Percentiles rank a stretch among this genome's conserved stretches.
phyloP scores from a whole-genome alignment of 73 alveolate species.

The Stentor coeruleus region DNA sequence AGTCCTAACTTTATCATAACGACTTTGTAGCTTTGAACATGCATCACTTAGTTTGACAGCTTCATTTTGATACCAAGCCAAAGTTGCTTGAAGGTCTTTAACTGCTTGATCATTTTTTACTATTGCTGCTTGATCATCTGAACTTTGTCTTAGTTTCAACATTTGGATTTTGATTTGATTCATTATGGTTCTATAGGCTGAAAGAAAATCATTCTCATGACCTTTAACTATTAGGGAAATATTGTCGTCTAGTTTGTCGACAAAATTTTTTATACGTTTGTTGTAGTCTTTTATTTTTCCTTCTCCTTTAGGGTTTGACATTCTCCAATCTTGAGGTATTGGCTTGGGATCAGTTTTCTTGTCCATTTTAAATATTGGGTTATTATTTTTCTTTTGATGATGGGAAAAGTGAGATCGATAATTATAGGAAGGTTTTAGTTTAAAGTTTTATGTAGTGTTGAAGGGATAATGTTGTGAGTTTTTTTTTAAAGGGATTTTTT shows the following conservation, averaged over 20 bases:
- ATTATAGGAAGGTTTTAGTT: no score
- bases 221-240: background rate
- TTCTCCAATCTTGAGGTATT: background rate
- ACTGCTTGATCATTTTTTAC: slow-evolving; percentile 12
- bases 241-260: background rate
- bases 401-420: no score
- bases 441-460: no score
- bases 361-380: background rate
- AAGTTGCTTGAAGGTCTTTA: background rate
- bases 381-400: no score
- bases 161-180: background rate
- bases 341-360: background rate
- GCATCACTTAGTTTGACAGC: slow-evolving; percentile 25
- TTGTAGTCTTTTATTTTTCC: background rate
- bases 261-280: background rate
- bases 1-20: background rate
- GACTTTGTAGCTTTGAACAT: background rate
- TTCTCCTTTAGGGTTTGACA: background rate
- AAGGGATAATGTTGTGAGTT: no score
- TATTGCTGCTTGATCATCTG: slow-evolving; percentile 11
- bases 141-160: background rate
- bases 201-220: slow-evolving; percentile 11
- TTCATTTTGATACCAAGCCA: slow-evolving; percentile 19
- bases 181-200: slow-evolving; percentile 15
- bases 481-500: no score